phyloP scores from a whole-genome alignment of 2,329 filamentous ascomycete species.

The Conoideocrella luteorostrata region DNA sequence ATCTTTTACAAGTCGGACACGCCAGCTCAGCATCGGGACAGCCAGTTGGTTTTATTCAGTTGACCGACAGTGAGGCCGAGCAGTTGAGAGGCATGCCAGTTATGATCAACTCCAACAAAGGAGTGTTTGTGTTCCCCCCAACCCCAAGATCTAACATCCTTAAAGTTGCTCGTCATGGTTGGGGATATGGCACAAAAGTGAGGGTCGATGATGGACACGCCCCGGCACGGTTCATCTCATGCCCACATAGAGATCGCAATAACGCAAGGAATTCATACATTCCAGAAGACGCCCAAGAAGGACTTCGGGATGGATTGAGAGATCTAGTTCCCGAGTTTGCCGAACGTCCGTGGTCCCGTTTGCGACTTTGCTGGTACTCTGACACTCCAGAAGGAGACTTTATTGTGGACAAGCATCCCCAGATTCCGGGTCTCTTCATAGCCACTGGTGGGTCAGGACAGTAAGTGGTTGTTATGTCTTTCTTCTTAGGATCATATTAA shows the following conservation, averaged over 20 bases:
- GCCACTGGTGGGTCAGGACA: constrained; percentile 43
- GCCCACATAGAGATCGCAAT: constrained; percentile 26
- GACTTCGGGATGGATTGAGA: constrained; percentile 42
- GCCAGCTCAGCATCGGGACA: constrained; percentile 60
- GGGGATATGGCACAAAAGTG: constrained; percentile 40
- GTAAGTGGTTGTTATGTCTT: constrained; percentile 12
- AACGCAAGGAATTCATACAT: constrained; percentile 36
- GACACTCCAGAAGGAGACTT: constrained; percentile 61
- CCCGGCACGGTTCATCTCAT: constrained; percentile 20
- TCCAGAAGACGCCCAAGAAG: constrained; percentile 44
- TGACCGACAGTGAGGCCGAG: constrained; percentile 51
- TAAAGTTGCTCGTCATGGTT: constrained; percentile 56
- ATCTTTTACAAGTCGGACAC: constrained; percentile 51
- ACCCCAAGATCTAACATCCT: constrained; percentile 40
- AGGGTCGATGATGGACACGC: constrained; percentile 12
- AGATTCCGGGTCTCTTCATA: constrained; percentile 37
- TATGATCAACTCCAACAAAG: constrained; percentile 46
- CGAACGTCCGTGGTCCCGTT: constrained; percentile 42
- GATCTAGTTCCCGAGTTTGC: constrained; percentile 49
- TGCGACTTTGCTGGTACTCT: constrained; percentile 57
- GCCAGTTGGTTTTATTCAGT: constrained; percentile 55
- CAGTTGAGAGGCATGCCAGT: constrained; percentile 50
- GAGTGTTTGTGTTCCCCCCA: constrained; percentile 51
- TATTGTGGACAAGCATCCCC: constrained; percentile 50
- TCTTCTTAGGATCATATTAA: neutral